phyloP scores from a whole-genome alignment of 1,284 basidiomycete species.

The Lignosus rhinocerotis region DNA sequence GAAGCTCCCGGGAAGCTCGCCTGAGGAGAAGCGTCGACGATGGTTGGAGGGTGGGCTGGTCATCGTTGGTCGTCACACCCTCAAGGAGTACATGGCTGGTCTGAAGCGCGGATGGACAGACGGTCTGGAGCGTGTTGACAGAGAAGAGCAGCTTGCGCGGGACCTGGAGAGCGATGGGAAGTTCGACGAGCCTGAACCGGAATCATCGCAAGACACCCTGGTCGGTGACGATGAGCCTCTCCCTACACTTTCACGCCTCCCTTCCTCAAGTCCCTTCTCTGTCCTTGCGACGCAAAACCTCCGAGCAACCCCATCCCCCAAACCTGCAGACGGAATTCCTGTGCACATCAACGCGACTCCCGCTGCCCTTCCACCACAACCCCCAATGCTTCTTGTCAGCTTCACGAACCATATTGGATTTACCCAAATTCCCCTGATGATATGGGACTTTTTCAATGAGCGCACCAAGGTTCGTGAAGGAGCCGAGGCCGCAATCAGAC shows the following conservation, averaged over 20 bases:
- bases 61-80: conserved; percentile 86
- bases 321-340: conserved; percentile 26
- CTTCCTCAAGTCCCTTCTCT: conserved; percentile 44
- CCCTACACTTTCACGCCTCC: conserved; percentile 42
- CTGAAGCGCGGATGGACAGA: conserved; percentile 86
- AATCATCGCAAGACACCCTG: conserved; percentile 22
- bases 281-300: conserved; percentile 36
- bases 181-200: conserved; percentile 68
- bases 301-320: conserved; percentile 22
- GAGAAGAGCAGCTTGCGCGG: conserved; percentile 74
- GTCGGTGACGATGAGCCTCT: conserved; percentile 39
- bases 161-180: conserved; percentile 71
- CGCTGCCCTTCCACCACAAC: conserved; percentile 67
- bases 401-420: conserved; percentile 88
- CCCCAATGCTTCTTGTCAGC: conserved; percentile 86
- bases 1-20: conserved; percentile 58
- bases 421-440: conserved; percentile 85
- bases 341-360: conserved; percentile 48
- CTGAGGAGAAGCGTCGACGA: conserved; percentile 55
- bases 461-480: conserved; percentile 79
- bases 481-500: conserved; percentile 77
- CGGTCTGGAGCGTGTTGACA: conserved; percentile 67
- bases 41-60: conserved; percentile 84
- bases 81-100: conserved; percentile 95
- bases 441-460: conserved; percentile 92